phyloP scores from a whole-genome alignment of 768 basidiomycete genomes.

The Multifurca ochricompacta region DNA sequence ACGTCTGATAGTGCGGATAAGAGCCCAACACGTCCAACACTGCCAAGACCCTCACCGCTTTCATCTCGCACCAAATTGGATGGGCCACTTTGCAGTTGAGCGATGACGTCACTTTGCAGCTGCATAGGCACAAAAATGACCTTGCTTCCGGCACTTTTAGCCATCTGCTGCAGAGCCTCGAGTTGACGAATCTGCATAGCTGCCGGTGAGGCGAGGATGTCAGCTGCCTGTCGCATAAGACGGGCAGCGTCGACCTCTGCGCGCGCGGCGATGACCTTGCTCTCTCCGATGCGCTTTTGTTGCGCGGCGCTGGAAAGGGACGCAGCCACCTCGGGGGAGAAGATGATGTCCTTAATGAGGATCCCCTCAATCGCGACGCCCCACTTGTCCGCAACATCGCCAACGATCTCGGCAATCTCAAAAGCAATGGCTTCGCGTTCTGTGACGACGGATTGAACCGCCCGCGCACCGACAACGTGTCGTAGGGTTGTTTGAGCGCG shows the following conservation, averaged over 20 bases:
- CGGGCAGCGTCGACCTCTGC: slow-evolving; percentile 94
- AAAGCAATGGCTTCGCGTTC: slow-evolving; percentile 95
- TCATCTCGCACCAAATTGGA: slow-evolving; percentile 29
- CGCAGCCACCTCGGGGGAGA: slow-evolving; percentile 82
- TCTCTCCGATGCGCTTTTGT: slow-evolving; percentile 94
- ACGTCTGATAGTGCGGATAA: slow-evolving; percentile 44
- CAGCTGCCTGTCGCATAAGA: slow-evolving; percentile 95
- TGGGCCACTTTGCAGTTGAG: slow-evolving; percentile 35
- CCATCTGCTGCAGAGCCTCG: slow-evolving; percentile 94
- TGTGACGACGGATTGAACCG: slow-evolving; percentile 92
- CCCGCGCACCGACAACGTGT: slow-evolving; percentile 93
- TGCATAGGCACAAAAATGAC: slow-evolving; percentile 95
- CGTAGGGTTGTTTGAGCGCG: slow-evolving; percentile 91
- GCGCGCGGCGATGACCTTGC: slow-evolving; percentile 91
- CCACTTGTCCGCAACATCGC: slow-evolving; percentile 90
- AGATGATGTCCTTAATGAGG: slow-evolving; percentile 92
- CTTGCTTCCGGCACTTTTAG: slow-evolving; percentile 80
- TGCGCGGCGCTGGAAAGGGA: slow-evolving; percentile 93
- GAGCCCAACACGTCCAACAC: slow-evolving; percentile 43
- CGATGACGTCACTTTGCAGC: slow-evolving; percentile 63
- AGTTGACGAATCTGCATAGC: slow-evolving; percentile 98
- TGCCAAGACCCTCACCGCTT: slow-evolving; percentile 35
- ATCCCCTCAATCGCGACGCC: slow-evolving; percentile 96
- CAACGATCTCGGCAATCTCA: slow-evolving; percentile 95
- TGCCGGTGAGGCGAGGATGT: slow-evolving; percentile 88